These are phyloP conservation scores for Panaeolus cyanescens DNA, from an alignment of 768 basidiomycete species.

Conservation along the genomic window DNA sequence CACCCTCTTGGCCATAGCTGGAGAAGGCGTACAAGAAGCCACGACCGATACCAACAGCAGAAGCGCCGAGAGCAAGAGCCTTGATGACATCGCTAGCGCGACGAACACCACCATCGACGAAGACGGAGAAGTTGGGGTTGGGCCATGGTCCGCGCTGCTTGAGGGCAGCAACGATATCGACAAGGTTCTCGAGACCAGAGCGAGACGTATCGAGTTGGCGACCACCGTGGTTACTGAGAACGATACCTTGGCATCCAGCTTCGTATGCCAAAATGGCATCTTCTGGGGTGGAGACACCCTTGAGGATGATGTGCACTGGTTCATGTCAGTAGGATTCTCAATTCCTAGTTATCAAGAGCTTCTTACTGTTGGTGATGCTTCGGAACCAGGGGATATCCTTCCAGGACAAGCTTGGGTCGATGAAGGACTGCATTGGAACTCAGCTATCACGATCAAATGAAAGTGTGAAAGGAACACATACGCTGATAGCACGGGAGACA, in stretches of 20 bases:
- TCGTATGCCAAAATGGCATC: slow-evolving; percentile 89
- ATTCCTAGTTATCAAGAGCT: neutral
- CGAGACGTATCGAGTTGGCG: slow-evolving; percentile 80
- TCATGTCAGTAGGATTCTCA: slow-evolving; percentile 26
- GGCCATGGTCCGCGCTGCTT: slow-evolving; percentile 70
- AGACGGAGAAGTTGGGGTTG: slow-evolving; percentile 80
- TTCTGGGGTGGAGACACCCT: slow-evolving; percentile 63
- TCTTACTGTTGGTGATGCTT: slow-evolving; percentile 66
- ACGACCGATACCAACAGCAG: slow-evolving; percentile 72
- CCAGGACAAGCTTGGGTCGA: slow-evolving; percentile 91
- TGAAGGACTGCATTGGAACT: slow-evolving; percentile 68
- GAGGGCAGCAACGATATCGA: slow-evolving; percentile 78
- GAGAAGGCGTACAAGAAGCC: slow-evolving; percentile 90
- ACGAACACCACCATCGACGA: slow-evolving; percentile 91
- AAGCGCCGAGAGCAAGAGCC: slow-evolving; percentile 78
- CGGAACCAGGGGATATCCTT: slow-evolving; percentile 82
- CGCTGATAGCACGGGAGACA: slow-evolving; percentile 88
- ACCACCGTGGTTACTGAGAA: slow-evolving; percentile 86
- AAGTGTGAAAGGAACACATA: slow-evolving; percentile 6
- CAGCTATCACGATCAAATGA: neutral
- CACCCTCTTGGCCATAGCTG: slow-evolving; percentile 86
- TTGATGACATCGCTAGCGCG: slow-evolving; percentile 84
- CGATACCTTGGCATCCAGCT: slow-evolving; percentile 68
- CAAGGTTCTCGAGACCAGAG: slow-evolving; percentile 88
- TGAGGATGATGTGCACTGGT: slow-evolving; percentile 86